Percentiles rank a stretch among this genome's conserved stretches.
Evolutionary conservation across 441 rosid genomes (phyloP).

Genomic region (Adansonia rubrostipa): DNA sequence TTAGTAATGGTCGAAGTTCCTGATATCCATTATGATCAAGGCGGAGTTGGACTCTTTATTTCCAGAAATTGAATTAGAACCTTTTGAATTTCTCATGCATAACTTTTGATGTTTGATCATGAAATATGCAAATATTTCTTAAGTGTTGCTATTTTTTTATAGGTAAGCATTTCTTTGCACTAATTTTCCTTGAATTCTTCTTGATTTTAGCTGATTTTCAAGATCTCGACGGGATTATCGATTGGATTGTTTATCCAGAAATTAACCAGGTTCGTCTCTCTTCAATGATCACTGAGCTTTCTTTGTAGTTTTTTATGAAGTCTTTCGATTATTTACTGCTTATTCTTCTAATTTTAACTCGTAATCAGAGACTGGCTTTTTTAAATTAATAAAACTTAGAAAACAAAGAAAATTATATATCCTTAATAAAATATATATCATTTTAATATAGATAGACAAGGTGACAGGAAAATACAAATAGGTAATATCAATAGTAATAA

Average conservation of each 20-base stretch:
- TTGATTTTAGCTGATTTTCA: not conserved
- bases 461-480: not conserved
- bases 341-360: not conserved
- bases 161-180: not conserved
- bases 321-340: not conserved
- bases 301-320: not conserved
- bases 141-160: not conserved
- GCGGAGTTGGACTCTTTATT: no score
- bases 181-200: not conserved
- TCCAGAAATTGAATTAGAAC: no score
- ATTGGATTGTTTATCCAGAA: not conserved
- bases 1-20: no score
- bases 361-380: not conserved
- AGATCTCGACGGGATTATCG: not conserved
- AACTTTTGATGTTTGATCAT: not conserved
- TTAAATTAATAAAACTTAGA: no score
- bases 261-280: not conserved
- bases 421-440: not conserved
- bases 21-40: no score
- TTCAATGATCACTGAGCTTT: not conserved
- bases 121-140: not conserved
- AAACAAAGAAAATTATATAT: not conserved
- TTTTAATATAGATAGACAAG: not conserved
- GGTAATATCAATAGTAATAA: not conserved
- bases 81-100: not conserved